Conservation (phyloP, 2,329 filamentous ascomycete genomes). For the Alternaria panax region DNA sequence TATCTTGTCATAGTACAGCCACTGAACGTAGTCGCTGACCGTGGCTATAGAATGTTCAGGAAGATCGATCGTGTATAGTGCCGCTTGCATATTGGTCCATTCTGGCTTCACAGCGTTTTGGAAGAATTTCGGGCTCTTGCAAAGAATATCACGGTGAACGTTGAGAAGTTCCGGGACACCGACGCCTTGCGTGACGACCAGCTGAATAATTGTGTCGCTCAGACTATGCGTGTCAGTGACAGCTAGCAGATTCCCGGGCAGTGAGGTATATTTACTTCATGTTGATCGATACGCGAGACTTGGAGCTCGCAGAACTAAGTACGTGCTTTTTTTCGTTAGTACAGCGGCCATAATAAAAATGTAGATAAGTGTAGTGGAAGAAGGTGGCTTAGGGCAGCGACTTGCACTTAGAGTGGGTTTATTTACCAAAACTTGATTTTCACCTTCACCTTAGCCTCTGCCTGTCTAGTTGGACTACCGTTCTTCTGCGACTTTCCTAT, state of each 20-base stretch:
- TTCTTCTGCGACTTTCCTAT: too few relatives aligned
- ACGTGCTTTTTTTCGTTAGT: neutral
- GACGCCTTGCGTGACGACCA: neutral
- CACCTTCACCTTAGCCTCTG: too few relatives aligned
- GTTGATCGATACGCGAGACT: neutral
- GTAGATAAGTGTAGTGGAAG: too few relatives aligned
- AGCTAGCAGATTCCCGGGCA: accelerated
- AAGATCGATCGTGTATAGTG: neutral
- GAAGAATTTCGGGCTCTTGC: neutral
- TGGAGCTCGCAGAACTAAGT: too few relatives aligned
- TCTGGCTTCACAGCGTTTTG: neutral
- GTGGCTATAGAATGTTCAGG: accelerated
- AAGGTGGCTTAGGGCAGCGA: too few relatives aligned
- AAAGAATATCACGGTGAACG: neutral
- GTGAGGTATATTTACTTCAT: neutral
- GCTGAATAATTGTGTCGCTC: neutral
- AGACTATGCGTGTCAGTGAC: neutral
- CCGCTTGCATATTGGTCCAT: neutral
- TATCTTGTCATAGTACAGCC: neutral
- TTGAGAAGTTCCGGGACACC: neutral
- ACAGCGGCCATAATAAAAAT: too few relatives aligned
- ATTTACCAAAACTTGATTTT: too few relatives aligned
- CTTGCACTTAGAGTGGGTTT: too few relatives aligned
- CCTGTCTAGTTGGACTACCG: too few relatives aligned
- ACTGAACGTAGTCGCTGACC: neutral